These are phyloP conservation scores for Biscogniauxia marginata DNA, from an alignment of 2,329 filamentous ascomycete species.

Conservation along the genomic window DNA sequence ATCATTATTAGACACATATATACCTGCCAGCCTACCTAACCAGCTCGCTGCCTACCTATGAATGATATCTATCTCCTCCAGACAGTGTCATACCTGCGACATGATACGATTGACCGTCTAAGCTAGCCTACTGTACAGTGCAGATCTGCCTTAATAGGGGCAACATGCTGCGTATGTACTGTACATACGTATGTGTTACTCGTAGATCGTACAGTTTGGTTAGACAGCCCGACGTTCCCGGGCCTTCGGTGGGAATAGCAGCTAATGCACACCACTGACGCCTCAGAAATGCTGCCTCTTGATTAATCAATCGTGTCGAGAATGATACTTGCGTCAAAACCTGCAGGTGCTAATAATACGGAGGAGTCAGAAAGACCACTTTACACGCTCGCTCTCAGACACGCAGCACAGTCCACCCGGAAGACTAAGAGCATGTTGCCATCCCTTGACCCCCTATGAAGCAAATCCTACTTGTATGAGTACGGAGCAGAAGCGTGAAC, in stretches of 20 bases:
- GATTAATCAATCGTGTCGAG: constrained; percentile 5
- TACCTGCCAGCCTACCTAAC: not conserved
- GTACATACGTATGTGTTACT: not conserved
- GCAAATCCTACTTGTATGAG: not conserved
- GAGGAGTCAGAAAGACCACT: not conserved
- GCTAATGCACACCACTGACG: constrained; percentile 13
- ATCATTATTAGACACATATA: not conserved
- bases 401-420: not conserved
- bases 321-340: not conserved
- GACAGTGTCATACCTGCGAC: not conserved
- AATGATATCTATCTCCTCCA: not conserved
- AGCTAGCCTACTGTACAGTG: constrained; percentile 4
- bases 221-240: not conserved
- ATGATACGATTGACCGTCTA: not conserved
- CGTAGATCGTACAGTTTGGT: not conserved
- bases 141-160: not conserved
- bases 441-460: not conserved
- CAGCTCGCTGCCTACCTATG: not conserved
- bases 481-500: not conserved
- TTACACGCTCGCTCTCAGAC: not conserved
- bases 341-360: constrained; percentile 1
- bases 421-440: not conserved
- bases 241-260: not conserved
- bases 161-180: not conserved
- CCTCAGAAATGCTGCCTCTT: not conserved